Percentiles rank a stretch among this genome's conserved stretches.
phyloP scores from a whole-genome alignment of 2,329 filamentous ascomycete species.

The Huntiella moniliformis region DNA sequence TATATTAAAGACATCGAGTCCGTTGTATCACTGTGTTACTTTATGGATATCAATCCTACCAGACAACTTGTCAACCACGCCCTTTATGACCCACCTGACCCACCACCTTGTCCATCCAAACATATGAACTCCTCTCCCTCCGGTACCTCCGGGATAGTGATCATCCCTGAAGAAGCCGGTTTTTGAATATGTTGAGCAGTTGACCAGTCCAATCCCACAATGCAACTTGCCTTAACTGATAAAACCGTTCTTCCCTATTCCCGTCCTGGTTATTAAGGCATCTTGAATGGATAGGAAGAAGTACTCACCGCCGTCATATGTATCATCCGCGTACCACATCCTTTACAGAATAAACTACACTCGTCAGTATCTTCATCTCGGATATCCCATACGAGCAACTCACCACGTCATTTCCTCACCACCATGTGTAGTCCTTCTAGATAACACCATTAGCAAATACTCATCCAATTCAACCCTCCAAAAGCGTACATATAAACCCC shows the following conservation, averaged over 20 bases:
- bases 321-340: conserved; percentile 46
- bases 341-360: conserved; percentile 43
- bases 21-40: no score
- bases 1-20: no score
- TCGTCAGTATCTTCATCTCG: no score
- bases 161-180: conserved; percentile 48
- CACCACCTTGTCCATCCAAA: no score
- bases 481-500: conserved; percentile 36
- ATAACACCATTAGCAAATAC: no score
- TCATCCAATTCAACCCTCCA: no score
- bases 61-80: no score
- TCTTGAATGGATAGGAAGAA: not conserved
- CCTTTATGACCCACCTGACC: no score
- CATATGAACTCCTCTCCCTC: conserved; percentile 23
- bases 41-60: no score
- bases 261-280: not conserved
- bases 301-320: conserved; percentile 37
- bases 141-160: conserved; percentile 46
- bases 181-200: conserved; percentile 37
- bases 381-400: no score
- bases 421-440: conserved; percentile 17
- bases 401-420: conserved; percentile 41
- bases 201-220: conserved; percentile 42
- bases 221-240: conserved; percentile 48
- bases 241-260: conserved; percentile 22